Evolutionary conservation across 2,329 filamentous ascomycete species (phyloP).

Genomic region (Fusarium sp.): DNA sequence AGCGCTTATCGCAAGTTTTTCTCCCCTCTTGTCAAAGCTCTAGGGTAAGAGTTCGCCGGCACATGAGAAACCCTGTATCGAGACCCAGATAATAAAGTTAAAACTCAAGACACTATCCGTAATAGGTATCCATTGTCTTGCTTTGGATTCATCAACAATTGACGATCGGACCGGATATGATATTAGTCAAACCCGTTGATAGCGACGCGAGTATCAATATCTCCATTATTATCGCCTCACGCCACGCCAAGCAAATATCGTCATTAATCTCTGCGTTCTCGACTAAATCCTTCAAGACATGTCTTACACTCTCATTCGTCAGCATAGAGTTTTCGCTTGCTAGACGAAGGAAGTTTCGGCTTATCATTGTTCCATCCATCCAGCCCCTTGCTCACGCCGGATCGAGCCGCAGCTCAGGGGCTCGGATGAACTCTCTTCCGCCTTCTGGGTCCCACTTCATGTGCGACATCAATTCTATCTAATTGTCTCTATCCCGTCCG

Average conservation of each 20-base stretch:
- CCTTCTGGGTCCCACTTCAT: not conserved
- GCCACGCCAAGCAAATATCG: not conserved
- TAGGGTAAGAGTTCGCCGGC: not conserved
- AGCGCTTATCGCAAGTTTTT: not conserved
- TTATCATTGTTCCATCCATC: not conserved
- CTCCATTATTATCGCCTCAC: not conserved
- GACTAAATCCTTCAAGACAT: not conserved
- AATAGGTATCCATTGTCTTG: not conserved
- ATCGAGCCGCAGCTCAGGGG: not conserved
- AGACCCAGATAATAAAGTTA: not conserved
- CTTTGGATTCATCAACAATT: not conserved
- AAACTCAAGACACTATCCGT: not conserved
- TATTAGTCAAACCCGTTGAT: not conserved
- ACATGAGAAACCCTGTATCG: not conserved
- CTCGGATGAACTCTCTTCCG: not conserved
- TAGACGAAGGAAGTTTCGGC: not conserved
- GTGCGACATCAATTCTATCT: not conserved
- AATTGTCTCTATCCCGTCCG: not conserved
- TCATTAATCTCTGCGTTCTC: not conserved
- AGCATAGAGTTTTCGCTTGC: not conserved
- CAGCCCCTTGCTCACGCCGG: not conserved
- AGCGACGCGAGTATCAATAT: not conserved
- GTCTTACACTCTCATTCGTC: not conserved
- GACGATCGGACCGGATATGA: not conserved
- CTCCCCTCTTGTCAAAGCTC: not conserved